phyloP scores from a whole-genome alignment of 2,329 filamentous ascomycete species.

The Intubia oerlemansii region DNA sequence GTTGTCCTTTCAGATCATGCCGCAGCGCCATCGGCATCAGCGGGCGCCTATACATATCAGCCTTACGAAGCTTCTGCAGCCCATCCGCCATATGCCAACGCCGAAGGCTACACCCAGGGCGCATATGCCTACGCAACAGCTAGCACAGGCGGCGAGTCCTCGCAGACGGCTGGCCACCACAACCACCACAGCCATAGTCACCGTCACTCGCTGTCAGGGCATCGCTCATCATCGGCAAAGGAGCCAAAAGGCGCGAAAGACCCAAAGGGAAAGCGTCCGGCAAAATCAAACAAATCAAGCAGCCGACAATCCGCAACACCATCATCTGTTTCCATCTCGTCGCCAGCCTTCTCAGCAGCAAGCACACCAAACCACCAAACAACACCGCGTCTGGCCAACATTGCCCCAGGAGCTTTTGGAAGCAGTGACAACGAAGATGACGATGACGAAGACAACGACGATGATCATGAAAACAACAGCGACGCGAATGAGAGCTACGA shows the following conservation, averaged over 20 bases:
- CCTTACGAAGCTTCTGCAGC: background rate
- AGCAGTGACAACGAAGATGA: constrained; percentile 1
- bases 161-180: constrained; percentile 1
- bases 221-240: no score
- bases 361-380: background rate
- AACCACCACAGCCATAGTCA: background rate
- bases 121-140: no score
- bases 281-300: background rate
- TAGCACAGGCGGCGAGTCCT: no score
- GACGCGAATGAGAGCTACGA: background rate
- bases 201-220: no score
- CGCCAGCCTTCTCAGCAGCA: constrained; percentile 2
- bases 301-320: background rate
- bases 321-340: constrained; percentile 1
- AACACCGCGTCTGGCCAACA: constrained; percentile 1
- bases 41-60: constrained; percentile 1
- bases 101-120: constrained; percentile 1
- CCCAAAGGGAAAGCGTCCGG: background rate
- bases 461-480: background rate
- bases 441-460: background rate
- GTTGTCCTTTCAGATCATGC: constrained; percentile 1
- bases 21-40: background rate
- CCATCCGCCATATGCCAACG: background rate
- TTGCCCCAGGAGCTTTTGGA: background rate
- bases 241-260: background rate